These are phyloP conservation scores for Trichoderma koningii DNA, from an alignment of 2,329 filamentous ascomycete genomes.

Conservation along the genomic window DNA sequence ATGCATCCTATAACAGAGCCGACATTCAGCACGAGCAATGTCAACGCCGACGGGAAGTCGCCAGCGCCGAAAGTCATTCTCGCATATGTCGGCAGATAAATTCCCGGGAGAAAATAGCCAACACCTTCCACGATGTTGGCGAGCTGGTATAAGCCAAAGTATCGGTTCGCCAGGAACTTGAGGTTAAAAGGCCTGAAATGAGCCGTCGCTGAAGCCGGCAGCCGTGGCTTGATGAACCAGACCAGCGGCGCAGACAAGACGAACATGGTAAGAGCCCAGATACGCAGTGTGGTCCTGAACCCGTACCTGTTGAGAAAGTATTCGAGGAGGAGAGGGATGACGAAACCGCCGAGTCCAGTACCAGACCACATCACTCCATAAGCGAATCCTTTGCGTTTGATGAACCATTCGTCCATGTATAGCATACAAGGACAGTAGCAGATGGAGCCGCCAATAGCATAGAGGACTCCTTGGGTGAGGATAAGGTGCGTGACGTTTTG, in stretches of 20 bases:
- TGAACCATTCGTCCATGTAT: conserved; percentile 65
- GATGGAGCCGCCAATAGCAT: conserved; percentile 58
- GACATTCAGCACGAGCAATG: conserved; percentile 61
- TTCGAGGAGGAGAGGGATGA: conserved; percentile 54
- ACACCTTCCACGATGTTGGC: conserved; percentile 61
- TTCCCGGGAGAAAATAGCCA: conserved; percentile 65
- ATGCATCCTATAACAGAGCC: conserved; percentile 61
- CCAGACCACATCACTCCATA: conserved; percentile 66
- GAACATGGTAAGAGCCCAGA: conserved; percentile 55
- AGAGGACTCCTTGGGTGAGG: conserved; percentile 62
- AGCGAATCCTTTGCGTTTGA: conserved; percentile 58
- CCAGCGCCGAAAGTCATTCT: conserved; percentile 49
- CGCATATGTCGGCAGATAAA: conserved; percentile 63
- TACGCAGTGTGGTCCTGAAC: conserved; percentile 54
- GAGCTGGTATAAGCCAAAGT: conserved; percentile 59
- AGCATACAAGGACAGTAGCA: conserved; percentile 58
- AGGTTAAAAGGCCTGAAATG: conserved; percentile 46
- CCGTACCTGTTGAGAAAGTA: conserved; percentile 53
- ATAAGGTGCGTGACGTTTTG: conserved; percentile 57
- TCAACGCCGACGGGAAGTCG: conserved; percentile 55
- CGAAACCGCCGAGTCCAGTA: conserved; percentile 53
- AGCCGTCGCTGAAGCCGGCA: conserved; percentile 45
- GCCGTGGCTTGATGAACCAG: conserved; percentile 57
- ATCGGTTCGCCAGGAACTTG: conserved; percentile 54
- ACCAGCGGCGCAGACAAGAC: conserved; percentile 56